These are phyloP conservation scores for Phytomonas sp. DNA, from an alignment of 208 protist species.

Conservation along the genomic window DNA sequence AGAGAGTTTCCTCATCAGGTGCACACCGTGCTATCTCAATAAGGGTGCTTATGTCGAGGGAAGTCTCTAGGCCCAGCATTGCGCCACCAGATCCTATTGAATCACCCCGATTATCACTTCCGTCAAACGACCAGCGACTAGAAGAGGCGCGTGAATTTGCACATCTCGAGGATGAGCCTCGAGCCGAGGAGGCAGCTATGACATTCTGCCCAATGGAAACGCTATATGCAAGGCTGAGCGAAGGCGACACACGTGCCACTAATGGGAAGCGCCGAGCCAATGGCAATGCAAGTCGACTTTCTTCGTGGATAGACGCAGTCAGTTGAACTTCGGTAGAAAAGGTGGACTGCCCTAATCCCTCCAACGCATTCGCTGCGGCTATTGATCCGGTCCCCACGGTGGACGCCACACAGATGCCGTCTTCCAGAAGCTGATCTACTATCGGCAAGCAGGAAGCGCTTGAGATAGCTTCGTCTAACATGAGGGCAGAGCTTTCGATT, in stretches of 20 bases:
- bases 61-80: conserved; percentile 13
- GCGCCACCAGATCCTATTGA: neutral
- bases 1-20: neutral
- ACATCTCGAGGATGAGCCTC: conserved; percentile 14
- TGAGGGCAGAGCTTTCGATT: conserved; percentile 25
- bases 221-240: conserved; percentile 27
- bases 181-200: conserved; percentile 30
- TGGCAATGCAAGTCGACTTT: conserved; percentile 19
- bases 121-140: neutral
- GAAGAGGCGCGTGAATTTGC: conserved; percentile 13
- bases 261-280: conserved; percentile 41
- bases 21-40: conserved; percentile 18
- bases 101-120: neutral
- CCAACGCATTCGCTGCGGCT: neutral
- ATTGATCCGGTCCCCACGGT: neutral
- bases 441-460: neutral
- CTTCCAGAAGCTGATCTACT: conserved; percentile 12
- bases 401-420: neutral
- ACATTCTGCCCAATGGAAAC: conserved; percentile 53
- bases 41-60: conserved; percentile 16
- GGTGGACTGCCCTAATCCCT: neutral
- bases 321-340: conserved; percentile 21
- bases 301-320: conserved; percentile 37
- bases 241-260: conserved; percentile 27
- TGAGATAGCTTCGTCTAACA: conserved; percentile 38